Base-by-base conservation (phyloP, 805 yeast genomes). In the Middelhovenomyces tepae region DNA sequence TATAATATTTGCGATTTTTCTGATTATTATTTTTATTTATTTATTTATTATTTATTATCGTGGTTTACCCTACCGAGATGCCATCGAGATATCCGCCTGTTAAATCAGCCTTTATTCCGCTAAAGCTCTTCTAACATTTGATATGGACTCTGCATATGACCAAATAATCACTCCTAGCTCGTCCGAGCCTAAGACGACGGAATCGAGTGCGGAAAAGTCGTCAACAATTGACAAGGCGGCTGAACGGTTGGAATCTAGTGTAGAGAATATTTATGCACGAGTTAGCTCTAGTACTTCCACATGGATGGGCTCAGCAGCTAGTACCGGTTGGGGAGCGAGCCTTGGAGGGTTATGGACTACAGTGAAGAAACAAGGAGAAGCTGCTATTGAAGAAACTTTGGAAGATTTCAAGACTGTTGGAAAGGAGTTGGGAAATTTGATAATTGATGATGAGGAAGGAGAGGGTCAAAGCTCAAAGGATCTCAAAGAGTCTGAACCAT, bases 271-370 rank as follows among this genome's bases (percentile, higher is more conserved):
- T 18, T 46, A 36, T 28, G 39, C 35, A 24, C 25, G 27, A 31
- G 25, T 43, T 5, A 9, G 13, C 8, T 16, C 29, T n/a, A 20
- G 11, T 7, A 20, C 17, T 7, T 5, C 19, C 8, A n/a, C n/a
- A n/a, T n/a, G n/a, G n/a, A n/a, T n/a, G n/a, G 17, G 11, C 29
- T 16, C 15, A 18, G 20, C 29, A 15, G 17, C 38, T 9, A 29
- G 33, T 18, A 31, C 44, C 4, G 35, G 28, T 5, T 44, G 48
- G 48, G 48, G 47, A 16, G 27, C 39, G 23, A 26, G 19, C 28
- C 37, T 44, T 14, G 47, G 48, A 10, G 50, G 54, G 9, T 17
- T 52, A 30, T 54, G 58, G 58, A 33, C 41, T 16, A 36, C 46
- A 4, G 54, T 54, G 9, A 40, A 35, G 42, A 44, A 48, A 39